A percentile compares a stretch with the other conserved stretches of the same genome.
phyloP scores from a whole-genome alignment of 371 early-diverging fungal genomes.

The Vittaforma corneae region DNA sequence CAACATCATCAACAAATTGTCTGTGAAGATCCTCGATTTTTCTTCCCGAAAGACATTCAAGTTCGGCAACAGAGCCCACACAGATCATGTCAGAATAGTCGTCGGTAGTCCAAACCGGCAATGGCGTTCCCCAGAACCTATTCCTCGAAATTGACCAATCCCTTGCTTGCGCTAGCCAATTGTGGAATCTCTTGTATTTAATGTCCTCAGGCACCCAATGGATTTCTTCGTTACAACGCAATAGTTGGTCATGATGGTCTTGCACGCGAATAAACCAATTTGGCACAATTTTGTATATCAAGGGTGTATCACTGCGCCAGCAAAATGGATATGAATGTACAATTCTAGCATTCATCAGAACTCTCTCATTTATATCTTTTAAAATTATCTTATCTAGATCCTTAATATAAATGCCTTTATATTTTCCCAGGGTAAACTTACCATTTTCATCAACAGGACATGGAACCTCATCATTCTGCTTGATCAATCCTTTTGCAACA shows the following conservation, averaged over 20 bases:
- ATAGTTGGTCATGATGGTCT: constrained; percentile 69
- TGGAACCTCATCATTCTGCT: constrained; percentile 71
- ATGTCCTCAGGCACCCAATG: constrained; percentile 93
- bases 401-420: constrained; percentile 75
- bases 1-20: constrained; percentile 85
- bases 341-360: constrained; percentile 59
- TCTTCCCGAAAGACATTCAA: constrained; percentile 69
- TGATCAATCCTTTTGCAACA: constrained; percentile 68
- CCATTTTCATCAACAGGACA: constrained; percentile 90
- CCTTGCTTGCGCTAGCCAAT: constrained; percentile 92
- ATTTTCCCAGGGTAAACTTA: constrained; percentile 66
- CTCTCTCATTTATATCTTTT: constrained; percentile 59
- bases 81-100: constrained; percentile 67
- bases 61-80: constrained; percentile 83
- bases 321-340: constrained; percentile 85
- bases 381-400: constrained; percentile 90
- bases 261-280: constrained; percentile 94
- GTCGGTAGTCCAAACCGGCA: constrained; percentile 91
- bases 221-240: constrained; percentile 75
- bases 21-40: constrained; percentile 75
- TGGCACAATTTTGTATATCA: constrained; percentile 92
- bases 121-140: constrained; percentile 99
- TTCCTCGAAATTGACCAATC: constrained; percentile 98
- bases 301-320: constrained; percentile 94
- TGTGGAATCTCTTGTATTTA: constrained; percentile 89